Evolutionary conservation across 2,329 filamentous ascomycete species (phyloP).

Genomic region (Apiospora malaysiana): DNA sequence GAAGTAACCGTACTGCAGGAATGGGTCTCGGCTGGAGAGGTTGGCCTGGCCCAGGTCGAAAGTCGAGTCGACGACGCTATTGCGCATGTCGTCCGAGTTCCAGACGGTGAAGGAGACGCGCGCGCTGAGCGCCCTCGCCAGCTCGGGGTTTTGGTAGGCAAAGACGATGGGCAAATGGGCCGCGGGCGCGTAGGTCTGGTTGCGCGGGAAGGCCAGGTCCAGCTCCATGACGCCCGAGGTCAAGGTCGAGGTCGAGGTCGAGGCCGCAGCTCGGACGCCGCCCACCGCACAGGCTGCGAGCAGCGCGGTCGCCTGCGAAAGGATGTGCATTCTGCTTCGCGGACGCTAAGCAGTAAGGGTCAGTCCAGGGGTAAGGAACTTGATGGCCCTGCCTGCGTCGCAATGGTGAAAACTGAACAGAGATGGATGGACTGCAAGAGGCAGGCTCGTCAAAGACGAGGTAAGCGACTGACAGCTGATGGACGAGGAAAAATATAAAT

Average conservation of each 20-base stretch:
- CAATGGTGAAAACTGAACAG: not conserved
- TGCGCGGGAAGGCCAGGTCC: conserved; percentile 36
- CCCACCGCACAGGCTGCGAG: conserved; percentile 18
- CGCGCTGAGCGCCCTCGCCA: conserved; percentile 23
- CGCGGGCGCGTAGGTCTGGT: conserved; percentile 34
- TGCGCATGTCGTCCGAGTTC: conserved; percentile 21
- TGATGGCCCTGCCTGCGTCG: not conserved
- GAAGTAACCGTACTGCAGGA: conserved; percentile 2
- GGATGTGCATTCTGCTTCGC: conserved; percentile 5
- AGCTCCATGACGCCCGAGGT: conserved; percentile 29
- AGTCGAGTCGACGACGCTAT: not conserved
- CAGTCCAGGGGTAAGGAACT: conserved; percentile 3
- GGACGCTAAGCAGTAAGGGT: conserved; percentile 4
- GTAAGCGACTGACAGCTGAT: not conserved
- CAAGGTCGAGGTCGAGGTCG: conserved; percentile 17
- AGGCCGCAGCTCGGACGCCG: conserved; percentile 9
- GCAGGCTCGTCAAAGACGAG: not conserved
- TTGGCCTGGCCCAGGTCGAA: not conserved
- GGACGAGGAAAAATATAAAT: not conserved
- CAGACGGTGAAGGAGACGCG: conserved; percentile 7
- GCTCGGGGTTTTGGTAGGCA: conserved; percentile 32
- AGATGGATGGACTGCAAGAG: not conserved
- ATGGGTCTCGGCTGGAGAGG: conserved; percentile 17
- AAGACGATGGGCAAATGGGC: conserved; percentile 34
- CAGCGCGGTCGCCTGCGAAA: not conserved